Evolutionary conservation across 2,329 filamentous ascomycete species (phyloP), one percentile per base, ranked within the genome.

Genomic region (Xylariaceae sp.): DNA sequence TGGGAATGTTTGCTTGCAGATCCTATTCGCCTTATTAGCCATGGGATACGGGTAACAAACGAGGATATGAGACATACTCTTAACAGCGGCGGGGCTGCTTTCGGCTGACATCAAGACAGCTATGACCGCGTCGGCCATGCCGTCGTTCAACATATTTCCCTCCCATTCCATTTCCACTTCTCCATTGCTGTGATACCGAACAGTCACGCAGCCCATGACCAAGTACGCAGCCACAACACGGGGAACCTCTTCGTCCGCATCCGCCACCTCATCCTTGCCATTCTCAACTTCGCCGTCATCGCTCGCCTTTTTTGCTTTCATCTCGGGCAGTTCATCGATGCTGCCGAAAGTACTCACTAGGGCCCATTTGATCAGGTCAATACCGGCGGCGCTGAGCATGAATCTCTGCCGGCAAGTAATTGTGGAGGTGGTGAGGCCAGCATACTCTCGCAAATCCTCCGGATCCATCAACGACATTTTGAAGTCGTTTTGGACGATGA

Each of bases 391-490:
- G 61, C 84, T 91, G 9, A 99, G 81, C 0, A 84, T 92, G 56
- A 99, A 81, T 55, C 90, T 87, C 71, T 99, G 92, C 64, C 90
- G 91, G 76, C 94, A 99, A 15, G 86, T 84, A 54, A 99, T 92
- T 1, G 89, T 95, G 0, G 94, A 97, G 0, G 94, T 97, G 18
- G 91, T 96, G 29, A 99, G 76, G n/a, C 94, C 94, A 0, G 94
- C 94, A 68, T 96, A 99, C 71, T 99, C 94, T 56, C 91, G 86
- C 32, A 99, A 78, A 68, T 99, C 94, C 64, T 97, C 94, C 0
- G 94, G 92, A 0, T 92, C 92, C 92, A 99, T 97, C 32, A 99
- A 78, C 0, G 89, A 95, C 67, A 99, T 83, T 70, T 97, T 96
- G 72, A 99, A 97, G 69, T 96, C 94, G 69, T 95, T 97, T 63